phyloP scores from a whole-genome alignment of 345 rosid genomes.

The Acer campestre region DNA sequence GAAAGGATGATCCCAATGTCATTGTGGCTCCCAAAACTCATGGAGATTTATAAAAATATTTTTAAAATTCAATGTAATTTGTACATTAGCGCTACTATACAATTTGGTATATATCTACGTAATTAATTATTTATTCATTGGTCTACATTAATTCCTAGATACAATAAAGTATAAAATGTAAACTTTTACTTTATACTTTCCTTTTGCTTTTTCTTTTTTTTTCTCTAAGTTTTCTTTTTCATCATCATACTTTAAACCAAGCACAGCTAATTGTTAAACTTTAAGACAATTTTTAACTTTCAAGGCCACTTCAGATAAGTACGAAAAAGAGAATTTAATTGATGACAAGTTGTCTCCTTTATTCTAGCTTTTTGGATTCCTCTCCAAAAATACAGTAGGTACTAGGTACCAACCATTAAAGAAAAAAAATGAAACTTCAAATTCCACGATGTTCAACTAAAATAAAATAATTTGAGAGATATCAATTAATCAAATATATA shows the following conservation, averaged over 20 bases:
- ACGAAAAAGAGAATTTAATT: background rate
- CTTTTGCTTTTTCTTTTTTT: too few species aligned
- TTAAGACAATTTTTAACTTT: background rate
- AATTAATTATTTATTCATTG: too few species aligned
- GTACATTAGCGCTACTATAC: too few species aligned
- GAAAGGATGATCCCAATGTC: background rate
- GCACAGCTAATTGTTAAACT: background rate
- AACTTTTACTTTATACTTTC: too few species aligned
- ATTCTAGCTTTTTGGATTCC: conserved; percentile 19
- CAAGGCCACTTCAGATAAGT: background rate
- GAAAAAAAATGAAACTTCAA: background rate
- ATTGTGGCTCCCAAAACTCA: too few species aligned
- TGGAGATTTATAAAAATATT: too few species aligned
- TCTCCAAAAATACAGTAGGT: conserved; percentile 35
- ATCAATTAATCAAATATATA: background rate
- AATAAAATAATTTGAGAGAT: background rate
- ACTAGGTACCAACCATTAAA: conserved; percentile 20
- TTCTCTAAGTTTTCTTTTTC: too few species aligned
- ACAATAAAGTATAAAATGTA: too few species aligned
- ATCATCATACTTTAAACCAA: too few species aligned
- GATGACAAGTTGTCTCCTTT: conserved; percentile 8
- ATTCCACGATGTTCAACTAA: background rate
- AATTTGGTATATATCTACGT: too few species aligned
- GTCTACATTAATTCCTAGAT: too few species aligned
- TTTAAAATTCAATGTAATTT: too few species aligned